Conservation (phyloP, 169 alveolate genomes). For the Cryptosporidium xiaoi region DNA sequence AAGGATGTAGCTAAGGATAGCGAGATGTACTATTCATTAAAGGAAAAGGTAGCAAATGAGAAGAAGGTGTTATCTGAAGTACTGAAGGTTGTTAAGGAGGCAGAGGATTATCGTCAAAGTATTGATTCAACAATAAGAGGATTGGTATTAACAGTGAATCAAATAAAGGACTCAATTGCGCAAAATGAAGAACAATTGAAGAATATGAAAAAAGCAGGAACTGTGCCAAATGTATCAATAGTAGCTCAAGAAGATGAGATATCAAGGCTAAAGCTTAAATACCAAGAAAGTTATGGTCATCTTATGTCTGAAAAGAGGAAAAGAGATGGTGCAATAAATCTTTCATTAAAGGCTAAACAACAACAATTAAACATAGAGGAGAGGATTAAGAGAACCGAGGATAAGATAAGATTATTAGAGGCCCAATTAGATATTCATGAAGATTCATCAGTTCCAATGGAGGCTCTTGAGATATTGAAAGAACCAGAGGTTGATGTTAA, state of each 20-base stretch:
- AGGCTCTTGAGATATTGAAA: constrained; percentile 37
- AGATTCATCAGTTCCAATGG: constrained; percentile 53
- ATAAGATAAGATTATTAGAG: constrained; percentile 41
- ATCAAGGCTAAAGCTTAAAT: constrained; percentile 37
- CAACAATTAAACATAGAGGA: constrained; percentile 59
- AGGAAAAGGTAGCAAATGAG: constrained; percentile 51
- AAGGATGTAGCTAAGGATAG: constrained; percentile 50
- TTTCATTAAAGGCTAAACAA: constrained; percentile 28
- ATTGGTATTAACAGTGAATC: constrained; percentile 53
- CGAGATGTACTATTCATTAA: constrained; percentile 29
- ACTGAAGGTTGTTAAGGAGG: constrained; percentile 39
- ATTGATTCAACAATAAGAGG: constrained; percentile 40
- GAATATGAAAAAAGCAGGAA: constrained; percentile 61
- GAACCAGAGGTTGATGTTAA: constrained; percentile 51
- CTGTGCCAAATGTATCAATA: constrained; percentile 41
- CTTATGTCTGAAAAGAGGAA: constrained; percentile 67
- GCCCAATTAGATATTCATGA: constrained; percentile 65
- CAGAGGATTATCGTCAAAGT: constrained; percentile 43
- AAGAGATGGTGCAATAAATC: constrained; percentile 52
- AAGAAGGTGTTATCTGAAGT: constrained; percentile 58
- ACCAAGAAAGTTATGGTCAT: constrained; percentile 65
- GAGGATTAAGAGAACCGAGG: constrained; percentile 65
- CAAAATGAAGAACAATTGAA: constrained; percentile 34
- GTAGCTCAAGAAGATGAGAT: constrained; percentile 71
- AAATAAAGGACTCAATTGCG: constrained; percentile 28